Evolutionary conservation across 2,329 filamentous ascomycete species (phyloP), one percentile per base, ranked within the genome.

Genomic region (Mariannaea elegans): DNA sequence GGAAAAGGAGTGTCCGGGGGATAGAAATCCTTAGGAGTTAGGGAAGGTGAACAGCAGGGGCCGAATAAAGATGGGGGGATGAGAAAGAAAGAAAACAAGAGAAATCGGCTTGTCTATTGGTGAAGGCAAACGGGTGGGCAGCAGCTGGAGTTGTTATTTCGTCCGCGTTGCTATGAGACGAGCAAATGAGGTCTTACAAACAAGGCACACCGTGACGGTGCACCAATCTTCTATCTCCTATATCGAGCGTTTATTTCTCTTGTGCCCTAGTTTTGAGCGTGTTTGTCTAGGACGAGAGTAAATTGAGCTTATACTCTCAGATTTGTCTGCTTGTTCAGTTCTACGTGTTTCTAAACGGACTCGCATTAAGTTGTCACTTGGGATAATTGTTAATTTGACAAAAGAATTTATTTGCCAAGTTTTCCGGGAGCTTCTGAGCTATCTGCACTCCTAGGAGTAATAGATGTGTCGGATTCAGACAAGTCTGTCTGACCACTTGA

Each of bases 31-130:
- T 36, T 36, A 36, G 32, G 32, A 36, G 6, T 36, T 36, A 32
- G 38, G 12, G 10, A 54, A n/a, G 41, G 13, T 8, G 36, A 19
- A 24, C 8, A 41, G 18, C 34, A 34, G 31, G n/a, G 14, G 4
- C 8, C 7, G 7, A 8, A 18, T 9, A 27, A 27, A 27, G 9
- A 27, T 27, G 9, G 24, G 24, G 9, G 24, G 24, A 9, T 9
- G 24, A 31, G 10, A 12, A 19, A 3, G n/a, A 39, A 45, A 38
- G 21, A 46, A 23, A 32, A 19, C 6, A 39, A 16, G 32, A 14
- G 19, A 44, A 55, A 41, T 13, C 7, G 4, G 19, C 13, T 18
- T 64, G 53, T 38, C 42, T 21, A 46, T 38, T 38, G 38, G 24
- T 12, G 3, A 23, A 34, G 41, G 5, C 27, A 49, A 50, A 50